These are phyloP conservation scores for Coniella vitis DNA, from an alignment of 2,329 filamentous ascomycete genomes.

Conservation along the genomic window DNA sequence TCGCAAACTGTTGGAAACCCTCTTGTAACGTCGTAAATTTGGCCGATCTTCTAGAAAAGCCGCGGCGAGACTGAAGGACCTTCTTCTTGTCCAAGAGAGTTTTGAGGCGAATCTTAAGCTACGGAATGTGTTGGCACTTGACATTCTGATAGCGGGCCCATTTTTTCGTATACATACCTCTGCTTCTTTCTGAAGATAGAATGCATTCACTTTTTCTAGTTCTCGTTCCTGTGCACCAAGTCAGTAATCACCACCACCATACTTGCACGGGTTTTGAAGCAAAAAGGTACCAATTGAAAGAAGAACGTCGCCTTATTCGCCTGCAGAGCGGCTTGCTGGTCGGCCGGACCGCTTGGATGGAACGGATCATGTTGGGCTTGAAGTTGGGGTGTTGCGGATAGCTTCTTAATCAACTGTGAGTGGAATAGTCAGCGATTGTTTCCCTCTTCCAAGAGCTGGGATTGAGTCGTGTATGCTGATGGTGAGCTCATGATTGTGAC, in stretches of 20 bases:
- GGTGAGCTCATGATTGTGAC: background rate
- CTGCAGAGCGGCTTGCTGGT: slow-evolving; percentile 84
- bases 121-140: slow-evolving; percentile 4
- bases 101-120: slow-evolving; percentile 90
- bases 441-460: too few species aligned
- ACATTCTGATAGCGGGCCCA: background rate
- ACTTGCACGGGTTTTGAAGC: slow-evolving; percentile 1
- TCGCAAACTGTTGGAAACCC: slow-evolving; percentile 94
- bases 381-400: slow-evolving; percentile 84
- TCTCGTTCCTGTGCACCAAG: slow-evolving; percentile 74
- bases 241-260: slow-evolving; percentile 31
- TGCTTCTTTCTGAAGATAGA: slow-evolving; percentile 96
- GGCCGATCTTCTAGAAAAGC: slow-evolving; percentile 78
- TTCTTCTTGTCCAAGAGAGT: slow-evolving; percentile 94
- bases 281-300: slow-evolving; percentile 73
- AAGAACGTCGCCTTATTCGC: slow-evolving; percentile 99
- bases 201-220: slow-evolving; percentile 95
- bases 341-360: slow-evolving; percentile 42
- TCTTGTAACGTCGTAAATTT: slow-evolving; percentile 94
- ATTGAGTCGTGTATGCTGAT: too few species aligned
- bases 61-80: slow-evolving; percentile 74
- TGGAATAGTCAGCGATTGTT: slow-evolving; percentile 27
- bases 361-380: slow-evolving; percentile 63
- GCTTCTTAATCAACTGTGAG: slow-evolving; percentile 88
- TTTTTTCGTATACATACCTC: slow-evolving; percentile 55